Percentiles rank a stretch among this genome's conserved stretches.
phyloP scores from a whole-genome alignment of 306 rosid species.

The Ochetophila trinervis region DNA sequence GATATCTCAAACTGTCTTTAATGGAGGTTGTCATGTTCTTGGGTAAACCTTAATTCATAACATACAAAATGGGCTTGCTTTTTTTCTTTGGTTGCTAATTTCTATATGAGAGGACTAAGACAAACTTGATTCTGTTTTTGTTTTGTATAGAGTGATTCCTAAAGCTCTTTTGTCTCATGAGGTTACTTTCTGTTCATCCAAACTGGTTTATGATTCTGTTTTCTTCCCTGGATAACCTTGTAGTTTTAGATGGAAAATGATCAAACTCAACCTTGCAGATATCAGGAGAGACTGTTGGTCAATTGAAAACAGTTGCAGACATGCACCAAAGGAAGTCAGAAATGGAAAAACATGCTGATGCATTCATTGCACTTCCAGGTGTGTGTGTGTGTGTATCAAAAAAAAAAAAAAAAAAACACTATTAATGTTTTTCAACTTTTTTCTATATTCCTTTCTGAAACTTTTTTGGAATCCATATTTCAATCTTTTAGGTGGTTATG shows the following conservation, averaged over 20 bases:
- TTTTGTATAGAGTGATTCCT: slow-evolving; percentile 54
- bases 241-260: slow-evolving; percentile 8
- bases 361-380: slow-evolving; percentile 75
- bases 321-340: slow-evolving; percentile 69
- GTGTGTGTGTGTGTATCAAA: too few species aligned
- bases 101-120: background rate
- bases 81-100: background rate
- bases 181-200: slow-evolving; percentile 23
- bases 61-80: too few species aligned
- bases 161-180: slow-evolving; percentile 51
- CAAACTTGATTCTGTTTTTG: slow-evolving; percentile 8
- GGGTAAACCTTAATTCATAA: slow-evolving; percentile 35
- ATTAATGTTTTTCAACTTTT: background rate
- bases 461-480: background rate
- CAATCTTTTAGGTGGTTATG: slow-evolving; percentile 15
- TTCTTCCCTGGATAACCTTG: background rate
- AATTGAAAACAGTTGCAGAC: slow-evolving; percentile 49
- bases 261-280: slow-evolving; percentile 37
- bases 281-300: slow-evolving; percentile 55
- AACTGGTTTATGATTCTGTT: slow-evolving; percentile 2
- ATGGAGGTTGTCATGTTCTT: slow-evolving; percentile 68
- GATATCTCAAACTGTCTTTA: slow-evolving; percentile 49
- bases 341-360: slow-evolving; percentile 67
- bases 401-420: too few species aligned
- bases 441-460: background rate